Percentiles rank a stretch among this genome's conserved stretches.
Evolutionary conservation across 164 flowering plant genomes (phyloP).

Genomic region (Magnolia sinica): DNA sequence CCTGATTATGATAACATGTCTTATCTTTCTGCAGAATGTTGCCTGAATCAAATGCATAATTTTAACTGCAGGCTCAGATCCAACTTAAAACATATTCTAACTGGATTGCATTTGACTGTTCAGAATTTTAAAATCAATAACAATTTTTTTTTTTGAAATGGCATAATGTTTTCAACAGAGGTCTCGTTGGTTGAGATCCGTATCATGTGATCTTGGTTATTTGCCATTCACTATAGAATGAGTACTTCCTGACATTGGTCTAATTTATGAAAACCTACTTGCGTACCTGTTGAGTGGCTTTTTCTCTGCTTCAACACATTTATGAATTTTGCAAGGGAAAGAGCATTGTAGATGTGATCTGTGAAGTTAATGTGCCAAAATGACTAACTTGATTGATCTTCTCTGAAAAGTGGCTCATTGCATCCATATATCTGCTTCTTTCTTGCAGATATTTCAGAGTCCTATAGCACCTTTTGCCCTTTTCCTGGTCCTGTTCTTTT

Average conservation of each 20-base stretch:
- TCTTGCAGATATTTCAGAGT: conserved; percentile 63
- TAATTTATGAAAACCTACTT: not conserved
- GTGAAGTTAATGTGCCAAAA: not conserved
- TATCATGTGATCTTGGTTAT: not conserved
- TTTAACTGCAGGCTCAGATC: no score
- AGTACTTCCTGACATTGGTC: no score
- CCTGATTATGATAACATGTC: not conserved
- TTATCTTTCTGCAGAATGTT: not conserved
- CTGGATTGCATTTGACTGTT: not conserved
- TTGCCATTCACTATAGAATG: no score
- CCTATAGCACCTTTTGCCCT: conserved; percentile 48
- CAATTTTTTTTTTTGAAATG: not conserved
- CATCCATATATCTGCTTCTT: not conserved
- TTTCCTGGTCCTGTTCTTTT: conserved; percentile 49
- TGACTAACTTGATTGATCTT: not conserved
- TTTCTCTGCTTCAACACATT: not conserved
- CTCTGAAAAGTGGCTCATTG: not conserved
- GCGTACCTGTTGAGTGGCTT: not conserved
- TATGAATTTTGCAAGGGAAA: not conserved
- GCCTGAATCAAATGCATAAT: not conserved
- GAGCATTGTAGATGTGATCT: not conserved
- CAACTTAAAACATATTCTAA: not conserved
- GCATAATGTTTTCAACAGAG: not conserved
- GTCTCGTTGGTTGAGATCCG: not conserved
- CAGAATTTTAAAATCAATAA: not conserved